Percentiles rank a stretch among this genome's conserved stretches.
These are phyloP conservation scores for Cornus florida DNA, from an alignment of 148 eudicot species.

Conservation along the genomic window DNA sequence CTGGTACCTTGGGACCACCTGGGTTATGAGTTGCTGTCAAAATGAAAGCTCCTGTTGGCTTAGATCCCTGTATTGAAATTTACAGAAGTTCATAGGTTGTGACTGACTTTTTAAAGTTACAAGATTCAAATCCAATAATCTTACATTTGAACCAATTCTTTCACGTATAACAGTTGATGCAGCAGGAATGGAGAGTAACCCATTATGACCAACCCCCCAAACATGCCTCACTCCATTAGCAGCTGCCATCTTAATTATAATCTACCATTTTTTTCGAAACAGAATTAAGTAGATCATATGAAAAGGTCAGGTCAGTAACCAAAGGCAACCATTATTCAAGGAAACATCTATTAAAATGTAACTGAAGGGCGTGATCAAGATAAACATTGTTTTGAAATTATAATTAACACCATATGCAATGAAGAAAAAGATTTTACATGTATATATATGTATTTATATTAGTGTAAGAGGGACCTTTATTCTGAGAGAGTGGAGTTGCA, in stretches of 20 bases:
- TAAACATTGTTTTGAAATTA: too few species aligned
- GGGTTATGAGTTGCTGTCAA: conserved; percentile 99
- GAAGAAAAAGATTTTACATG: too few species aligned
- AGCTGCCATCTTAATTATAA: conserved; percentile 96
- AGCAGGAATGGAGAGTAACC: conserved; percentile 93
- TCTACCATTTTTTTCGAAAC: conserved; percentile 40
- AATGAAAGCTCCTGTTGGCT: conserved; percentile 85
- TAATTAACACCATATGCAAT: too few species aligned
- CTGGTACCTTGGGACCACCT: conserved; percentile 84
- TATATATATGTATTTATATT: too few species aligned
- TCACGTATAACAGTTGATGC: conserved; percentile 96
- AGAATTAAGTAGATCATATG: not conserved
- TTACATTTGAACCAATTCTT: conserved; percentile 71
- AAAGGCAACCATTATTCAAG: not conserved
- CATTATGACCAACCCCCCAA: conserved; percentile 99
- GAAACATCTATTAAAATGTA: not conserved
- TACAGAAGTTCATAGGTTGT: not conserved
- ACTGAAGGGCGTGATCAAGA: not conserved
- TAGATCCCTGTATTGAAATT: conserved; percentile 57
- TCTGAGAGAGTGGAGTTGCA: too few species aligned
- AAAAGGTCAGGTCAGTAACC: not conserved
- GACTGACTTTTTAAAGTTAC: not conserved
- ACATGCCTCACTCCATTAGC: conserved; percentile 91
- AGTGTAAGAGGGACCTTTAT: too few species aligned
- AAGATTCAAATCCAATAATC: conserved; percentile 22